Base-by-base conservation (phyloP, 2,329 filamentous ascomycete genomes). In the Stachybotrys echinatus region DNA sequence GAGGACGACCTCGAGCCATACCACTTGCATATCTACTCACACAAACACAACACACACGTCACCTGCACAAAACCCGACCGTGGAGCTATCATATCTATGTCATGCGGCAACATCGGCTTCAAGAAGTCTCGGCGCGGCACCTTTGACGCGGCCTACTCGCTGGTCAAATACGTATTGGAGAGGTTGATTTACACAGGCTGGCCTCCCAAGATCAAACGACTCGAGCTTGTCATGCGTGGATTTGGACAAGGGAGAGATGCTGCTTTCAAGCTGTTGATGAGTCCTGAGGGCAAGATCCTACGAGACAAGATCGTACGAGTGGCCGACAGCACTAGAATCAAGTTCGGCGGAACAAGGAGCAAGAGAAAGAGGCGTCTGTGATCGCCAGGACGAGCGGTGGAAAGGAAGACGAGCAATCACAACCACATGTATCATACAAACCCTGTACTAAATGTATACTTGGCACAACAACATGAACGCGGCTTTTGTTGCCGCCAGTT, bases 21-120 rank as follows among this genome's bases (percentile, higher is more conserved):
- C 74, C 90, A 95, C 67, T 79, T 99, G 55, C 89, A 96, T 73
- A 77, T 99, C 66, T 92, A 84, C 71, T 74, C 87, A 23, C 86
- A 88, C 67, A 95, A 90, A 73, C 94, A 96, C 80, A 99, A 99
- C 74, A 94, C 89, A 19, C 90, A 97, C 70, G 81, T 99, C 61
- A 96, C 92, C 2, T 81, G 96, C 57, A 89, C 91, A 20, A 85
- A 86, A 62, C 92, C 94, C 23, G 85, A 90, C 66, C 80, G 87
- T 45, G 81, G 89, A 55, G 81, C 89, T 23, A 80, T 97, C 56
- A 76, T 99, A 55, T 90, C 86, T 12, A 70, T 95, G 59, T 88
- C 88, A 2, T 81, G 85, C 52, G 94, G 94, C 45, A 91, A 96
- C 63, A 83, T 99, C 52, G 92, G 92, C n/a, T 96, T 96, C 74